phyloP scores from a whole-genome alignment of 345 rosid genomes.

The Corchorus capsularis region DNA sequence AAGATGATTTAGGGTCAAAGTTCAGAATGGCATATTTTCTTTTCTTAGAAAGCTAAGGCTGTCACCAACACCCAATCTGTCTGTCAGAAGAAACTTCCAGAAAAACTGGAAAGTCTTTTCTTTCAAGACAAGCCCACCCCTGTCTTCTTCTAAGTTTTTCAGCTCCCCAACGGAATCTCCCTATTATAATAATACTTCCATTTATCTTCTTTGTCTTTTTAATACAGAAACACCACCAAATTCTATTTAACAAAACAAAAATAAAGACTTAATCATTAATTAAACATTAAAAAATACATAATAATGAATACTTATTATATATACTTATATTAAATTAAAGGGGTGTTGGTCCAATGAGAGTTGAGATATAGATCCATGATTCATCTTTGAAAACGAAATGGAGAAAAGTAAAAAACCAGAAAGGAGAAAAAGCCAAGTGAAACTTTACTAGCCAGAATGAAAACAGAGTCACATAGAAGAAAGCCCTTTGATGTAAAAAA shows the following conservation, averaged over 20 bases:
- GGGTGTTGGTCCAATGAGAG: conserved; percentile 3
- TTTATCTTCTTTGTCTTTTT: too few species aligned
- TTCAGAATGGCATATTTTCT: conserved; percentile 13
- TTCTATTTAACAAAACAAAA: not conserved
- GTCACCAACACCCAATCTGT: not conserved
- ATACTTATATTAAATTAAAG: not conserved
- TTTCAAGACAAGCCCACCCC: not conserved
- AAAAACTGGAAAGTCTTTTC: not conserved
- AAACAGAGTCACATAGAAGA: not conserved
- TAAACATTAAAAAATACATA: not conserved
- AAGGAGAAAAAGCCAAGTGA: not conserved
- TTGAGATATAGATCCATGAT: conserved; percentile 17
- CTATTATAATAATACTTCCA: too few species aligned
- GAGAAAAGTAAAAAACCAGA: not conserved
- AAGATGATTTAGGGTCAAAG: conserved; percentile 7
- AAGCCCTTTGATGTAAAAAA: conserved; percentile 10
- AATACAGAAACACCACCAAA: too few species aligned
- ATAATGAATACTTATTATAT: too few species aligned
- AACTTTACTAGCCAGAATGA: not conserved
- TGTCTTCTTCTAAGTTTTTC: not conserved
- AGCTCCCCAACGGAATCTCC: not conserved
- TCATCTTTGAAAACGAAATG: not conserved
- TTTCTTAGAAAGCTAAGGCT: not conserved
- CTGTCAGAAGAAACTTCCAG: conserved; percentile 9
- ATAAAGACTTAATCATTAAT: not conserved